Base-by-base conservation (phyloP, 2,329 filamentous ascomycete species). In the Hypocrella siamensis region DNA sequence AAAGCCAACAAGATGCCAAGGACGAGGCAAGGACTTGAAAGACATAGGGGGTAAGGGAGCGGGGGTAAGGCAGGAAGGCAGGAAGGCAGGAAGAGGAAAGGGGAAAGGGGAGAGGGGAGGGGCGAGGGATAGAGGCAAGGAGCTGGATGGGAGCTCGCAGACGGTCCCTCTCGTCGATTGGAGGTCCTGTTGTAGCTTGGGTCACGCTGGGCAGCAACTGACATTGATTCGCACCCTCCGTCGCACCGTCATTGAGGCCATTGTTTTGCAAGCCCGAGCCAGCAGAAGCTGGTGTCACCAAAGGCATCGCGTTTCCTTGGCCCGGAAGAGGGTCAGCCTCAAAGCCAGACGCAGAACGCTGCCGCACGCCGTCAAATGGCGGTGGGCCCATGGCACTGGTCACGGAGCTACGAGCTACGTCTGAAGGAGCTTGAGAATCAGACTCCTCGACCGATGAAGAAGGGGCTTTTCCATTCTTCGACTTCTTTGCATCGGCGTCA, bases 401-500 rank as follows among this genome's bases (percentile, higher is more conserved):
- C 39, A 77, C 63, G 32, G 75, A 63, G 54, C 61, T 66, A 48
- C 63, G 61, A 38, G 58, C 58, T 42, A 65, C 54, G 33, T 72
- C 67, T 37, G 51, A 49, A 30, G 36, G 30, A n/a, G 35, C 19
- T 31, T 51, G 51, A 28, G 65, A 47, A 33, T 70, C 68, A 41
- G 73, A 67, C 49, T 79, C 75, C 45, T 79, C 75, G 35, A 66
- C 64, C 27, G 61, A 58, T 32, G 70, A 63, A 37, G 65, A 58
- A 12, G 38, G 22, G 25, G 31, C 19, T 38, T 49, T 51, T 36
- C 42, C 42, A 51, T 63, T 69, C 60, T 88, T 93, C 45, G 70
- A 60, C 58, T 86, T 88, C 59, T 90, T 93, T 37, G 78, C 57
- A 39, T 76, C 72, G 43, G 75, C 65, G 49, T 98, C 88, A 56